A percentile compares a stretch with the other conserved stretches of the same genome.
Conservation (phyloP, 2,329 filamentous ascomycete species). For the Colletotrichum euphorbiae region DNA sequence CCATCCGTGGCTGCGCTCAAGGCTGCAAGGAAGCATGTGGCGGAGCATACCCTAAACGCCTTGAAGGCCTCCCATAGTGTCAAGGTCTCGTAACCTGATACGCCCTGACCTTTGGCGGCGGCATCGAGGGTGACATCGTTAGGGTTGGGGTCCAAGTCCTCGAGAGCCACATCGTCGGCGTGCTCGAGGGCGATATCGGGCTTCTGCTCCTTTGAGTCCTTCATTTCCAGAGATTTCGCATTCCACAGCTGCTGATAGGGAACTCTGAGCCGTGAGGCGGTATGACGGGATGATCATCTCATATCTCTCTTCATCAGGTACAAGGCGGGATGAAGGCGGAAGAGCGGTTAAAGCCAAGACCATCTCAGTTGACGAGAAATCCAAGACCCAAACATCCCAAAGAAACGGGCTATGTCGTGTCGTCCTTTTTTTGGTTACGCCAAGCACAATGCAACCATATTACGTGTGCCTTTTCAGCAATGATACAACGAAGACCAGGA, state of each 20-base stretch:
- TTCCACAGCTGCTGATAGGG: not conserved
- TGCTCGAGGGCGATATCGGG: slow-evolving; percentile 7
- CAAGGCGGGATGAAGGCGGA: not conserved
- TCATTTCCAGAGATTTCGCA: not conserved
- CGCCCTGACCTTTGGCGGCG: slow-evolving; percentile 43
- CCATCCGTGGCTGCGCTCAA: slow-evolving; percentile 46
- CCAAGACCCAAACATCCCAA: not conserved
- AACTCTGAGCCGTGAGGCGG: too few relatives aligned
- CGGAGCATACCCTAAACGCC: slow-evolving; percentile 44
- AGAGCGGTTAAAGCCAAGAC: not conserved
- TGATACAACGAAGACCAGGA: not conserved
- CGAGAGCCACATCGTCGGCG: slow-evolving; percentile 5
- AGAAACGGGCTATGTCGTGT: not conserved
- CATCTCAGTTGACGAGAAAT: not conserved
- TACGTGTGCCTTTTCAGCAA: not conserved
- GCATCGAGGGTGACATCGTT: slow-evolving; percentile 40
- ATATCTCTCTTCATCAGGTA: not conserved
- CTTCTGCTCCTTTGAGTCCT: not conserved
- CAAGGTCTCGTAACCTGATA: slow-evolving; percentile 45
- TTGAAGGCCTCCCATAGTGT: slow-evolving; percentile 45
- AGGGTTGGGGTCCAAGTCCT: not conserved
- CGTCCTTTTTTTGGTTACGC: not conserved
- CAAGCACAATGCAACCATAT: slow-evolving; percentile 5
- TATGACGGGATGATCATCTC: not conserved
- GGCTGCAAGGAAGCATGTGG: slow-evolving; percentile 44